Conservation (phyloP, 495 filamentous ascomycete species). For the Aspergillus biplanus region DNA sequence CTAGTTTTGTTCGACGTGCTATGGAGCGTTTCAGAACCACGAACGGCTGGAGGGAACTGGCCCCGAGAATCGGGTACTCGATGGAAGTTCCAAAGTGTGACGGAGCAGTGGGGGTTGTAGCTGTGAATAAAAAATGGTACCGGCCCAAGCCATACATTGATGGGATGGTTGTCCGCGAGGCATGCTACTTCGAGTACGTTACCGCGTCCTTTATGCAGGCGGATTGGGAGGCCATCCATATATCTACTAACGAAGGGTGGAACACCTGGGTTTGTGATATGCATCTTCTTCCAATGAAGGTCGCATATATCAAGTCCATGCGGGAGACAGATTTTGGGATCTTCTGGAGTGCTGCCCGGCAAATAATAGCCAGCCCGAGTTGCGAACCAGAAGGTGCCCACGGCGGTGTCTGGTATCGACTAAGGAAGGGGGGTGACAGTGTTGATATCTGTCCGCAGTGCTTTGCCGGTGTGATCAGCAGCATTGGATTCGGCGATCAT, state of each 20-base stretch:
- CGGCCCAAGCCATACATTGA: not conserved
- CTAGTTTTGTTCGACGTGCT: not conserved
- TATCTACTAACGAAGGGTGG: not conserved
- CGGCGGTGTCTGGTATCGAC: not conserved
- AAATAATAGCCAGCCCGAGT: not conserved
- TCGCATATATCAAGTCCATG: not conserved
- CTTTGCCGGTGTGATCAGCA: not conserved
- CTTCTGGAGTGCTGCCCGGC: not conserved
- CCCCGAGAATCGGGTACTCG: not conserved
- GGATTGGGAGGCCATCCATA: not conserved
- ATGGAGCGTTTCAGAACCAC: not conserved
- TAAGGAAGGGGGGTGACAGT: not conserved
- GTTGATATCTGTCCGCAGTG: not conserved
- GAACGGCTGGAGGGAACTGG: not conserved
- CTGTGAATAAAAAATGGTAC: not conserved
- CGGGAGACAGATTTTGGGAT: not conserved
- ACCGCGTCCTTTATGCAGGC: not conserved
- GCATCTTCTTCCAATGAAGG: not conserved
- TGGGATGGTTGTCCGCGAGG: not conserved
- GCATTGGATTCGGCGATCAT: not conserved
- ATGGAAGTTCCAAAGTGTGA: constrained; percentile 3
- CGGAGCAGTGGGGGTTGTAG: not conserved
- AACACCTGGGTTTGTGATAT: constrained; percentile 4
- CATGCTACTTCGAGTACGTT: not conserved
- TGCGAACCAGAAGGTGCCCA: not conserved